Evolutionary conservation across 1,284 basidiomycete genomes (phyloP).

Genomic region (Wolfiporia cocos): DNA sequence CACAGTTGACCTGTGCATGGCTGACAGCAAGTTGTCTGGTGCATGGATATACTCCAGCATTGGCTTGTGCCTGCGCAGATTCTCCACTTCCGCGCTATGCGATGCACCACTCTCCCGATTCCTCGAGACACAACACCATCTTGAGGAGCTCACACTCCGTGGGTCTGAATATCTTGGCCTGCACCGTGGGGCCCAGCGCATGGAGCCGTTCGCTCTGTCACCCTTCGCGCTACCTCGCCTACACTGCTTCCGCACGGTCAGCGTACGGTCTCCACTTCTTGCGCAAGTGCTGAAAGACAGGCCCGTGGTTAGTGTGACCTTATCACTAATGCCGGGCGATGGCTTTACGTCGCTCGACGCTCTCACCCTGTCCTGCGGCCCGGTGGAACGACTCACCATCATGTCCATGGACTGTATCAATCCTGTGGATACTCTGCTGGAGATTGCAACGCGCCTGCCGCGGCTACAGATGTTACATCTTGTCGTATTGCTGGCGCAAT

Average conservation of each 20-base stretch:
- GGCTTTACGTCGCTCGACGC: constrained; percentile 35
- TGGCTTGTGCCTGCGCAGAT: constrained; percentile 35
- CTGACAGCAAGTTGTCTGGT: constrained; percentile 29
- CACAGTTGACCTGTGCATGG: constrained; percentile 39
- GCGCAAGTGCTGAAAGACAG: constrained; percentile 40
- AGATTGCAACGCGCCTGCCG: constrained; percentile 40
- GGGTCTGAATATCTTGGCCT: too few relatives aligned
- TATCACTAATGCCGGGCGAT: constrained; percentile 43
- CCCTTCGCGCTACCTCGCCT: constrained; percentile 41
- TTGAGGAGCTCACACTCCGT: constrained; percentile 47
- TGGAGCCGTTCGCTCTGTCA: constrained; percentile 31
- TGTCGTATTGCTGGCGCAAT: constrained; percentile 42
- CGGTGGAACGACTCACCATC: constrained; percentile 45
- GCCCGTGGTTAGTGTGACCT: constrained; percentile 44
- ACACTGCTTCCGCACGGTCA: constrained; percentile 45
- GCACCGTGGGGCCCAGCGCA: constrained; percentile 36
- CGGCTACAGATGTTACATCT: constrained; percentile 50
- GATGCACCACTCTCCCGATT: constrained; percentile 42
- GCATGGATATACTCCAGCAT: constrained; percentile 40
- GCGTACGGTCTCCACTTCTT: constrained; percentile 40
- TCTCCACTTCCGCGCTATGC: constrained; percentile 49
- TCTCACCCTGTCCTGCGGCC: constrained; percentile 31
- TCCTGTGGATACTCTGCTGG: constrained; percentile 37
- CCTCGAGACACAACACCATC: constrained; percentile 40
- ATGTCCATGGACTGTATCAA: constrained; percentile 46